Conservation (phyloP, 805 yeast genomes). For the Starmerella gropengiesseri region DNA sequence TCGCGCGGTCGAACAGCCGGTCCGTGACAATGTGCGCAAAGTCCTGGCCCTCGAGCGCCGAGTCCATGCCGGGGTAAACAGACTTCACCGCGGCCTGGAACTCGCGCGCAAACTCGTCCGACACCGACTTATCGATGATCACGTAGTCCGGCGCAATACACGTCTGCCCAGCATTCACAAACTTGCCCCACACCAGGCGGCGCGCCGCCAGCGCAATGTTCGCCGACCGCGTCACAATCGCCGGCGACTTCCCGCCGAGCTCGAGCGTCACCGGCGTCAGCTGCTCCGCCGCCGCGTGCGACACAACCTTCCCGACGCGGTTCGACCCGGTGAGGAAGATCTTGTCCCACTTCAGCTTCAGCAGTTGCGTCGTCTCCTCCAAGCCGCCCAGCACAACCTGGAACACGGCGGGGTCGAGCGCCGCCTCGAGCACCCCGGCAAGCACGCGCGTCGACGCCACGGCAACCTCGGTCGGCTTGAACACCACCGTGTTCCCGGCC, state of each 20-base stretch:
- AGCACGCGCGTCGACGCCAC: slow-evolving; percentile 52
- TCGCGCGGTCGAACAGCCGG: slow-evolving; percentile 41
- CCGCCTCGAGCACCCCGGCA: slow-evolving; percentile 41
- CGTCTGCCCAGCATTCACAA: slow-evolving; percentile 76
- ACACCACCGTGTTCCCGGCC: slow-evolving; percentile 69
- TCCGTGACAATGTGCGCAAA: slow-evolving; percentile 54
- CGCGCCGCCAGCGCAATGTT: slow-evolving; percentile 37
- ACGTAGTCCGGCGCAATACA: slow-evolving; percentile 85
- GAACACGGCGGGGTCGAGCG: slow-evolving; percentile 47
- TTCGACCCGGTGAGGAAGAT: slow-evolving; percentile 80
- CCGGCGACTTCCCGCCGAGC: slow-evolving; percentile 90
- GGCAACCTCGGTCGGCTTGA: slow-evolving; percentile 65
- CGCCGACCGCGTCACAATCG: slow-evolving; percentile 46
- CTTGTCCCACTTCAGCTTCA: slow-evolving; percentile 61
- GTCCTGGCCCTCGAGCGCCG: slow-evolving; percentile 22
- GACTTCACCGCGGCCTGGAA: slow-evolving; percentile 35
- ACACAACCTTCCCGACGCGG: slow-evolving; percentile 63
- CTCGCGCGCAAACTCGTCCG: slow-evolving; percentile 40
- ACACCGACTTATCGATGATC: slow-evolving; percentile 49
- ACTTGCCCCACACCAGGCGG: slow-evolving; percentile 69
- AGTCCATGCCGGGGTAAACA: slow-evolving; percentile 36
- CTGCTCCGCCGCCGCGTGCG: slow-evolving; percentile 71
- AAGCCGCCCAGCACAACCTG: slow-evolving; percentile 64
- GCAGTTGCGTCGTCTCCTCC: slow-evolving; percentile 47
- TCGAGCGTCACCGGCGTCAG: slow-evolving; percentile 75